Percentiles rank a stretch among this genome's conserved stretches.
phyloP scores from a whole-genome alignment of 2,329 filamentous ascomycete genomes.

The Claviceps sp. region DNA sequence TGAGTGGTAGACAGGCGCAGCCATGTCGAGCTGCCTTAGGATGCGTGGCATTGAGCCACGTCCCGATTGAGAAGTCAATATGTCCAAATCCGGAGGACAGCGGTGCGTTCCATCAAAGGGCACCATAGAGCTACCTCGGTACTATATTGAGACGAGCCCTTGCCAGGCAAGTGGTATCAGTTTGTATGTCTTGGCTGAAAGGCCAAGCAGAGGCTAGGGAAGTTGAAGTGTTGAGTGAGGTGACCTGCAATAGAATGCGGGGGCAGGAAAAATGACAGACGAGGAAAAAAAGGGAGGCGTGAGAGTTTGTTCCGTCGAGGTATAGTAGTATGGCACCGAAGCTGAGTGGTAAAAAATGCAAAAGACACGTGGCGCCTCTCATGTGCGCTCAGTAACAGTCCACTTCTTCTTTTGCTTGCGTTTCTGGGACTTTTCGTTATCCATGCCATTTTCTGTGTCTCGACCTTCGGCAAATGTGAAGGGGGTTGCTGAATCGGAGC shows the following conservation, averaged over 20 bases:
- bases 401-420: slow-evolving; percentile 34
- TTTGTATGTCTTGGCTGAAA: neutral
- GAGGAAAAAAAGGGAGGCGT: neutral
- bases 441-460: slow-evolving; percentile 6
- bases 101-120: neutral
- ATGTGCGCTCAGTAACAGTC: slow-evolving; percentile 30
- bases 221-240: neutral
- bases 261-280: too few relatives aligned
- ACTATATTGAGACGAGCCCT: neutral
- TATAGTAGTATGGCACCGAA: neutral
- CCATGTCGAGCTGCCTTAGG: neutral
- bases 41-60: neutral
- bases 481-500: slow-evolving; percentile 12
- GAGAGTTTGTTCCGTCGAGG: neutral
- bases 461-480: slow-evolving; percentile 4
- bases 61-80: neutral
- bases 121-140: neutral
- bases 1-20: neutral
- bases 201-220: neutral
- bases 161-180: neutral
- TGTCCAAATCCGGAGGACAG: neutral
- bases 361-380: slow-evolving; percentile 5
- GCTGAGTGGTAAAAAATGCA: neutral
- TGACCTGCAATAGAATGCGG: neutral
- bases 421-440: slow-evolving; percentile 9